Percentiles rank a stretch among this genome's conserved stretches.
Evolutionary conservation across 2,329 filamentous ascomycete genomes (phyloP).

Genomic region (Metarhizium anisopliae): DNA sequence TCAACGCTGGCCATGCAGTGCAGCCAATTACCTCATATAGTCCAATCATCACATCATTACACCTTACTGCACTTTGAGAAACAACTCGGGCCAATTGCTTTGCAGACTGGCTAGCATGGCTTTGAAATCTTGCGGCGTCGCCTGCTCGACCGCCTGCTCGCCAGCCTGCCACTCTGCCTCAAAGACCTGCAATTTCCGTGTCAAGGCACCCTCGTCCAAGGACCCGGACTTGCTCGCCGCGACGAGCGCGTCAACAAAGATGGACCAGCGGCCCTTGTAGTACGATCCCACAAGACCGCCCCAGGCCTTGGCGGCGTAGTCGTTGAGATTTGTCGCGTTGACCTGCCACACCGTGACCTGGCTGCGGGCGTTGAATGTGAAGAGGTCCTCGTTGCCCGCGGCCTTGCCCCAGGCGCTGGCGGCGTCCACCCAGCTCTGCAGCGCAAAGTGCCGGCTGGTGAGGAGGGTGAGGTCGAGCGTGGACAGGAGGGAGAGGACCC

Average conservation of each 20-base stretch:
- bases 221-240: slow-evolving; percentile 1
- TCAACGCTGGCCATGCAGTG: too few species aligned
- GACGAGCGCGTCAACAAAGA: slow-evolving; percentile 32
- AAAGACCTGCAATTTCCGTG: neutral
- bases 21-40: too few species aligned
- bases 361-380: slow-evolving; percentile 37
- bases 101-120: neutral
- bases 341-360: slow-evolving; percentile 41
- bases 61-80: neutral
- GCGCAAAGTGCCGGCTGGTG: slow-evolving; percentile 31
- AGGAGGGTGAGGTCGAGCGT: slow-evolving; percentile 31
- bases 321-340: slow-evolving; percentile 24
- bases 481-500: slow-evolving; percentile 24
- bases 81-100: neutral
- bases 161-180: slow-evolving; percentile 3
- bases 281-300: slow-evolving; percentile 35
- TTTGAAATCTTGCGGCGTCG: neutral
- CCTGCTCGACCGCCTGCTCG: neutral
- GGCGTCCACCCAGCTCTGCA: slow-evolving; percentile 30
- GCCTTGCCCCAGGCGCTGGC: slow-evolving; percentile 23
- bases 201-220: slow-evolving; percentile 1
- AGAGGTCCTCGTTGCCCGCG: slow-evolving; percentile 21
- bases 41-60: neutral
- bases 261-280: slow-evolving; percentile 36
- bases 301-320: slow-evolving; percentile 42